Evolutionary conservation across 2,329 filamentous ascomycete species (phyloP).

Genomic region (Fusarium sp.): DNA sequence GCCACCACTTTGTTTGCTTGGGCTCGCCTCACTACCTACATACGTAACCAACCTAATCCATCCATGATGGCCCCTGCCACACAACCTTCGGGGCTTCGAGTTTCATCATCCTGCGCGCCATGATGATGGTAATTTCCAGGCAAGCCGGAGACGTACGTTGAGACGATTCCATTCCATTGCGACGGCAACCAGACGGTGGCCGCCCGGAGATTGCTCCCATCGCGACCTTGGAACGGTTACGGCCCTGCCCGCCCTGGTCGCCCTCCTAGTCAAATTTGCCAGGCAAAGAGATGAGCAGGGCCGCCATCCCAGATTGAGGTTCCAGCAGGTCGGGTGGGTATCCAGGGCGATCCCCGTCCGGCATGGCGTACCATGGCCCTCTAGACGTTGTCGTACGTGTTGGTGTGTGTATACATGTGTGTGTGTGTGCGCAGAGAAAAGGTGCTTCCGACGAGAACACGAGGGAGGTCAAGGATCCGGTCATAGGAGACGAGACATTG

Average conservation of each 20-base stretch:
- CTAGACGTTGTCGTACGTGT: constrained; percentile 30
- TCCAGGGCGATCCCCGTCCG: constrained; percentile 34
- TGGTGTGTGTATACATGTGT: constrained; percentile 15
- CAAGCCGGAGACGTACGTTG: constrained; percentile 19
- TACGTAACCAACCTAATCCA: constrained; percentile 31
- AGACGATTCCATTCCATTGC: constrained; percentile 36
- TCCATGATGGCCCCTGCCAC: constrained; percentile 24
- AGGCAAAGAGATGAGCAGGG: constrained; percentile 38
- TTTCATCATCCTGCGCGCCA: constrained; percentile 40
- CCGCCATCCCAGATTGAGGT: constrained; percentile 36
- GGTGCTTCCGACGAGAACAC: constrained; percentile 26
- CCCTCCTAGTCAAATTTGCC: constrained; percentile 35
- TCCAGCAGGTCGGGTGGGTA: constrained; percentile 39
- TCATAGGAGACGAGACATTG: background rate
- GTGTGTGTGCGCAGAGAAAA: constrained; percentile 9
- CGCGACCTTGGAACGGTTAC: constrained; percentile 13
- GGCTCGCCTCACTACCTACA: constrained; percentile 18
- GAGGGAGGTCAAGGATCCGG: constrained; percentile 22
- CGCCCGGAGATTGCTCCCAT: constrained; percentile 41
- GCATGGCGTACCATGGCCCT: constrained; percentile 8
- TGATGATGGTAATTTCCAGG: constrained; percentile 42
- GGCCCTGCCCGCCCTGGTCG: constrained; percentile 10
- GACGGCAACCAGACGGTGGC: constrained; percentile 38
- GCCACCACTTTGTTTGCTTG: constrained; percentile 13
- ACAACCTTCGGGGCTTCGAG: constrained; percentile 30